A percentile compares a stretch with the other conserved stretches of the same genome.
phyloP scores from a whole-genome alignment of 176 grass and related monocot species.

The Rhynchospora pubera region DNA sequence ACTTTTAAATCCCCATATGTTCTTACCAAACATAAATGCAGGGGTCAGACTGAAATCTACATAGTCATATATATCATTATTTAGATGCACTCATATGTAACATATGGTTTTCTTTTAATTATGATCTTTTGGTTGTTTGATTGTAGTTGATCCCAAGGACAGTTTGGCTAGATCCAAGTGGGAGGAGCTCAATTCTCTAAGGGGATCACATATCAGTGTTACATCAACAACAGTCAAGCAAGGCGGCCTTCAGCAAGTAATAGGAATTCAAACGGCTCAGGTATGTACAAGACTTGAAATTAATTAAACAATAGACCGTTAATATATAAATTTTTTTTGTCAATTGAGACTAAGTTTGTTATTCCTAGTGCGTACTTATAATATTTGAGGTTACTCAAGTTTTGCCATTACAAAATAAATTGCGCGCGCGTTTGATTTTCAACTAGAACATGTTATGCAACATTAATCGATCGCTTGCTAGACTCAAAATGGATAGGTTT shows the following conservation, averaged over 20 bases:
- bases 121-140: neutral
- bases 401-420: neutral
- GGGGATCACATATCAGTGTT: conserved; percentile 25
- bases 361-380: neutral
- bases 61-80: neutral
- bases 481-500: neutral
- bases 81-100: neutral
- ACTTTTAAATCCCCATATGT: neutral
- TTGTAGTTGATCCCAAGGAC: conserved; percentile 57
- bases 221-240: conserved; percentile 1
- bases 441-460: neutral
- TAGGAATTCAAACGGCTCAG: conserved; percentile 36
- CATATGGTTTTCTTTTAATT: neutral
- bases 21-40: too few species aligned
- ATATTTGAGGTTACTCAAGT: neutral
- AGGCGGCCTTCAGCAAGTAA: conserved; percentile 26
- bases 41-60: too few species aligned
- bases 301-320: too few species aligned
- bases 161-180: conserved; percentile 53
- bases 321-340: neutral
- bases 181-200: conserved; percentile 56
- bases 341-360: neutral
- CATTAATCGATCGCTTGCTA: neutral
- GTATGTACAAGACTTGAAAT: neutral
- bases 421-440: neutral